phyloP scores from a whole-genome alignment of 1,284 basidiomycete species.

The Peniophora sp. region DNA sequence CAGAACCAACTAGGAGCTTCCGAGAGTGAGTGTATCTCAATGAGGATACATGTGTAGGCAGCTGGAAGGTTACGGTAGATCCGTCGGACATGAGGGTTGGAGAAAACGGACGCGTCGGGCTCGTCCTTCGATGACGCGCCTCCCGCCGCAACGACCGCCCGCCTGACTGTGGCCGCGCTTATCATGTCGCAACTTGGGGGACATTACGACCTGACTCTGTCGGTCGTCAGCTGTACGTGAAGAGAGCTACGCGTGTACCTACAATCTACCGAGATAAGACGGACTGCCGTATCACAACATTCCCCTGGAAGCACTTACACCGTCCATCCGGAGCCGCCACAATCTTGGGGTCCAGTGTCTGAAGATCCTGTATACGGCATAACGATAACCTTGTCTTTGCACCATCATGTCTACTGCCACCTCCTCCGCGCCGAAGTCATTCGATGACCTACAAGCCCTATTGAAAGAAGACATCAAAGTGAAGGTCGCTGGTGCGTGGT shows the following conservation, averaged over 20 bases:
- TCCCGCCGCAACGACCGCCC: too few relatives aligned
- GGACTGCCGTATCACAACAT: not conserved
- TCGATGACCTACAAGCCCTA: constrained; percentile 50
- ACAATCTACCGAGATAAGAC: not conserved
- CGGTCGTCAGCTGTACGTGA: too few relatives aligned
- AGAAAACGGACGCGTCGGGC: too few relatives aligned
- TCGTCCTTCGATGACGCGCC: too few relatives aligned
- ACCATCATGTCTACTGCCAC: constrained; percentile 21
- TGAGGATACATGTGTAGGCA: constrained; percentile 11
- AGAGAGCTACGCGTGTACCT: too few relatives aligned
- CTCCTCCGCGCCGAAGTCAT: constrained; percentile 40
- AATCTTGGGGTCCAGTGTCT: not conserved
- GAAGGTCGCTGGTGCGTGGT: constrained; percentile 77
- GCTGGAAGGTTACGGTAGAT: constrained; percentile 2
- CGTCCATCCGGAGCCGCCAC: not conserved
- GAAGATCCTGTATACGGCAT: not conserved
- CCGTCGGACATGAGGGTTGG: constrained; percentile 1
- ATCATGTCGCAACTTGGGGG: too few relatives aligned
- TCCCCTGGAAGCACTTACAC: not conserved
- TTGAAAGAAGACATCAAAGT: constrained; percentile 73
- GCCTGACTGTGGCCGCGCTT: too few relatives aligned
- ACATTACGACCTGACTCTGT: too few relatives aligned
- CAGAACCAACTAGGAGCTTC: constrained; percentile 10
- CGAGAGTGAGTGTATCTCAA: constrained; percentile 4
- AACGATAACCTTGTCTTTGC: not conserved